Base-by-base conservation (phyloP, 75 land plant genomes). In the Cupressus sempervirens region DNA sequence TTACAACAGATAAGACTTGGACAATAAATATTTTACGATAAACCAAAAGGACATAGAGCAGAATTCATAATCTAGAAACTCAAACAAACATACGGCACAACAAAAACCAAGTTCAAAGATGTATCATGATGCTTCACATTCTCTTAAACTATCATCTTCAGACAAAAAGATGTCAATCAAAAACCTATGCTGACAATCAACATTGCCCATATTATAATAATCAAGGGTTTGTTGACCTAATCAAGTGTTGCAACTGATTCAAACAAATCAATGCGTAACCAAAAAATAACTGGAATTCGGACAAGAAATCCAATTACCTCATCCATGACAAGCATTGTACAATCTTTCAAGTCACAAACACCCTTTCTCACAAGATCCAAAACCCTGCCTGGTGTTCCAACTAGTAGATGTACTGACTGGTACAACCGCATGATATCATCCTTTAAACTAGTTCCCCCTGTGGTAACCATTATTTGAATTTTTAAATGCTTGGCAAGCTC, bases 361-460 rank as follows among this genome's bases (percentile, higher is more conserved):
- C 88, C 89, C 50, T 88, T 88, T 40, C 87, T 82, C 4, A 84
- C 85, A 38, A 88, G 81, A 74, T 88, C 89, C 58, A 88, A 52
- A 53, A 88, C 85, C 26, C 89, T 80, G 12, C 89, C 89, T 75
- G 89, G 88, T 50, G 89, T 88, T 15, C 89, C 89, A 83, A 88
- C 89, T 34, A 88, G 88, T 56, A 88, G 36, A 58, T 88, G 89
- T 46, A 88, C 89, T 53, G 89, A 85, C 77, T 88, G 89, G 76
- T 88, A 88, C 79, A 88, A 41, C 23, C 89, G 88, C 89, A 88
- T 87, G 34, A 88, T 88, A 77, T 88, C 89, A 86, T 88, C 89
- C 46, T 88, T 88, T 75, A 88, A 86, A 77, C 88, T 88, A 36
- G 89, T 88, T 40, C 89, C 89, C 30, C 89, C 89, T 50, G 89